Conservation (phyloP, 805 yeast species). For the Starmera caribaea region DNA sequence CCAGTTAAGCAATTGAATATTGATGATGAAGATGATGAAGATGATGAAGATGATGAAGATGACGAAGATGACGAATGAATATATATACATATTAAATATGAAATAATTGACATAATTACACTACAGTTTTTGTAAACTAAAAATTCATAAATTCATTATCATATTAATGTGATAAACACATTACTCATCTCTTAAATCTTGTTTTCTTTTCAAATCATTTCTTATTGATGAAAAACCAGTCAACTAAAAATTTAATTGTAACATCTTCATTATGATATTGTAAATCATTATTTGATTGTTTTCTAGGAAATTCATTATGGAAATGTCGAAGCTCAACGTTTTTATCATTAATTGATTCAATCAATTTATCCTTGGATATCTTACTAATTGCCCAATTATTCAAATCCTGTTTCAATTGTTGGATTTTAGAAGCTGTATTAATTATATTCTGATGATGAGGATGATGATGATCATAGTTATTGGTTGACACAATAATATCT, state of each 20-base stretch:
- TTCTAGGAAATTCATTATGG: conserved; percentile 19
- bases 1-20: background rate
- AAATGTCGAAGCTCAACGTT: conserved; percentile 11
- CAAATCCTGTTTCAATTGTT: background rate
- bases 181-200: background rate
- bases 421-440: conserved; percentile 4
- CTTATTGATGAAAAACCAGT: conserved; percentile 15
- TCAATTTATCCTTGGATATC: conserved; percentile 2
- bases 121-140: no score
- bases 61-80: no score
- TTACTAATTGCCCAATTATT: conserved; percentile 1
- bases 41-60: conserved; percentile 3
- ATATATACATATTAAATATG: no score
- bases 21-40: conserved; percentile 4
- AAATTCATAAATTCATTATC: background rate
- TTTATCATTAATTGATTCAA: conserved; percentile 5
- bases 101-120: no score
- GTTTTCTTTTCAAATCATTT: background rate
- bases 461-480: conserved; percentile 15
- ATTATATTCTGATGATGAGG: conserved; percentile 11
- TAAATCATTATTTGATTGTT: conserved; percentile 17
- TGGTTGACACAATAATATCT: background rate
- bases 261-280: conserved; percentile 20
- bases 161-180: conserved; percentile 1
- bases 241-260: conserved; percentile 16